These are phyloP conservation scores for Boletus fagicola DNA, from an alignment of 768 basidiomycete genomes.

Conservation along the genomic window DNA sequence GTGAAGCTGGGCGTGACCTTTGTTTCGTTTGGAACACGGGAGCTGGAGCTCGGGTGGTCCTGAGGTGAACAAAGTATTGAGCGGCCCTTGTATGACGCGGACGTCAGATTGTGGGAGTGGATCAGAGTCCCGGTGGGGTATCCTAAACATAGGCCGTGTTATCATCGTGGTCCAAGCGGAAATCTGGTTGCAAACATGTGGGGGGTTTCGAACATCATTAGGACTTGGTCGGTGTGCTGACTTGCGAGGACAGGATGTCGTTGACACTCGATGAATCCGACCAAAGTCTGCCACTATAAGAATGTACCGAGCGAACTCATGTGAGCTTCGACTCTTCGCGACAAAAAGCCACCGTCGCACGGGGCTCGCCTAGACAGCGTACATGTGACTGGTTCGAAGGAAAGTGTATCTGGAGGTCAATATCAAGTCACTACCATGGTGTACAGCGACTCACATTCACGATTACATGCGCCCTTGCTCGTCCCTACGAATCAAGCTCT, in stretches of 20 bases:
- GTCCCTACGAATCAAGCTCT: too few species aligned
- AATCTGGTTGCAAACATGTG: background rate
- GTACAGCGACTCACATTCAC: too few species aligned
- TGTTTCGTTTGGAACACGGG: conserved; percentile 1
- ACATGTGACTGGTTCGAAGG: background rate
- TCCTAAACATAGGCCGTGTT: conserved; percentile 10
- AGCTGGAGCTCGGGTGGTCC: background rate
- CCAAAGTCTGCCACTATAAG: background rate
- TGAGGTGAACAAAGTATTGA: conserved; percentile 1
- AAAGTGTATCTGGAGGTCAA: background rate
- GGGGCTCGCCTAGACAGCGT: background rate
- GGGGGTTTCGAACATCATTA: background rate
- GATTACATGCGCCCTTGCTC: too few species aligned
- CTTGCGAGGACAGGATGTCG: background rate
- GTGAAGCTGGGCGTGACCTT: background rate
- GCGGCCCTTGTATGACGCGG: background rate
- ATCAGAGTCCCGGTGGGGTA: background rate
- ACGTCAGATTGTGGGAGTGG: background rate
- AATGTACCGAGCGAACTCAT: background rate
- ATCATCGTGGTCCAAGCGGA: background rate
- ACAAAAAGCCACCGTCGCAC: too few species aligned
- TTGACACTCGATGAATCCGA: background rate
- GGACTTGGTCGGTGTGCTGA: background rate
- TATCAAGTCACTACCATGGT: too few species aligned
- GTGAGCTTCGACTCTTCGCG: too few species aligned